Evolutionary conservation across 1,284 basidiomycete genomes (phyloP), one percentile per base, ranked within the genome.

Genomic region (Mycena sp.): DNA sequence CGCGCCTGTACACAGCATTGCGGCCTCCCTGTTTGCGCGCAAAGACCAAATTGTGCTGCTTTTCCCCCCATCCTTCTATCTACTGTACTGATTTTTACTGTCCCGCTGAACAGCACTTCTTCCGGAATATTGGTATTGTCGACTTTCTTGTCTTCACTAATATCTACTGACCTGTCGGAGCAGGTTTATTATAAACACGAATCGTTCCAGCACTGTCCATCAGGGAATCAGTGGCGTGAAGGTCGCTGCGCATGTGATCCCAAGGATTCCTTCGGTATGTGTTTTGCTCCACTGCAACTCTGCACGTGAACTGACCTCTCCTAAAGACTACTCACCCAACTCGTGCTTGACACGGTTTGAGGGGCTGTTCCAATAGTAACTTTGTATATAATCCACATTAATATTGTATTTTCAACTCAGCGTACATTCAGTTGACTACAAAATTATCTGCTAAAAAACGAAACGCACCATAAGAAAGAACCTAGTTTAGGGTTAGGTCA

Each of bases 121-220:
- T 44, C 43, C 9, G n/a, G 7, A 26, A 44, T 17, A 44, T 44
- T n/a, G 43, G 43, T 44, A 17, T 21, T n/a, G n/a, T n/a, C n/a
- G 43, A 9, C 32, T 7, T 14, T 35, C 32, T 7, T 7, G 14
- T 35, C 32, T 35, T 35, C 32, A 7, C 32, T 35, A 7, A 35
- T n/a, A 9, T 19, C 9, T 6, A 7, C 14, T 9, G 14, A 35
- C 32, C 32, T 35, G 32, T 35, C 32, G 7, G 7, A 7, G 32
- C 32, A 35, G 65, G 65, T 1, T 87, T n/a, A n/a, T n/a, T n/a
- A 85, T 68, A 72, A 74, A 61, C 85, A 86, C 60, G 76, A 77
- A 51, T 77, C 77, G 3, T 83, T 83, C 72, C 79, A 81, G 70
- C 85, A 85, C 57, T 87, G 85, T 71, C 86, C 85, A 0, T 74